These are phyloP conservation scores for Sugiyamaella novakii DNA, from an alignment of 1,139 yeast species.

Conservation along the genomic window DNA sequence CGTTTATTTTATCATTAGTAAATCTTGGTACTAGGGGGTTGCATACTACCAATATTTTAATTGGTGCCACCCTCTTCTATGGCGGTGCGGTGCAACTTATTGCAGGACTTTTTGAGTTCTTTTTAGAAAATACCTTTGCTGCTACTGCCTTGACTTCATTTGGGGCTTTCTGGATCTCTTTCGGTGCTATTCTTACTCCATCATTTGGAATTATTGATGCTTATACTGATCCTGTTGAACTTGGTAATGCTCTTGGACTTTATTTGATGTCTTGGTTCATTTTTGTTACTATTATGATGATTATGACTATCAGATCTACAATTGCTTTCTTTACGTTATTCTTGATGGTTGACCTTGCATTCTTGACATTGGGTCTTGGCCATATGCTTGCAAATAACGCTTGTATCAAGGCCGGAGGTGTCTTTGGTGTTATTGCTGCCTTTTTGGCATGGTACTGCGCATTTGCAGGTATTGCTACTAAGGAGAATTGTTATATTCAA, in stretches of 20 bases:
- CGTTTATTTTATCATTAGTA: constrained; percentile 71
- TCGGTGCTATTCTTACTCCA: constrained; percentile 67
- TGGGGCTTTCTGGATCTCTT: constrained; percentile 87
- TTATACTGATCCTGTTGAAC: constrained; percentile 47
- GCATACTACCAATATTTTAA: constrained; percentile 52
- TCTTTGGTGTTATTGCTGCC: constrained; percentile 71
- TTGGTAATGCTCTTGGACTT: constrained; percentile 70
- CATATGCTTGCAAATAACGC: constrained; percentile 47
- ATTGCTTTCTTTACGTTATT: constrained; percentile 72
- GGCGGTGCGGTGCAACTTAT: constrained; percentile 76
- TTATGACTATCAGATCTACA: constrained; percentile 77
- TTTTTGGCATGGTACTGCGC: constrained; percentile 87
- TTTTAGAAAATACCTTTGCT: constrained; percentile 78
- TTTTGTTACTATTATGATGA: constrained; percentile 66
- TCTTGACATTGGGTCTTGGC: constrained; percentile 64
- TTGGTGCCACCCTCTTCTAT: constrained; percentile 80
- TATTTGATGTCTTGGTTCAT: constrained; percentile 76
- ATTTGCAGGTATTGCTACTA: constrained; percentile 76
- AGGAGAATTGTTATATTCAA: constrained; percentile 19
- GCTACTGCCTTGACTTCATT: constrained; percentile 77
- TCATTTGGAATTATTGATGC: constrained; percentile 73
- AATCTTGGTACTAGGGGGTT: constrained; percentile 63
- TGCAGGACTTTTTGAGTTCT: constrained; percentile 78
- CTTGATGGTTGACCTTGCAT: constrained; percentile 63
- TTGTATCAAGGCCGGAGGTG: constrained; percentile 69